Base-by-base conservation (phyloP, 257 asterid species). In the Penstemon davidsonii region DNA sequence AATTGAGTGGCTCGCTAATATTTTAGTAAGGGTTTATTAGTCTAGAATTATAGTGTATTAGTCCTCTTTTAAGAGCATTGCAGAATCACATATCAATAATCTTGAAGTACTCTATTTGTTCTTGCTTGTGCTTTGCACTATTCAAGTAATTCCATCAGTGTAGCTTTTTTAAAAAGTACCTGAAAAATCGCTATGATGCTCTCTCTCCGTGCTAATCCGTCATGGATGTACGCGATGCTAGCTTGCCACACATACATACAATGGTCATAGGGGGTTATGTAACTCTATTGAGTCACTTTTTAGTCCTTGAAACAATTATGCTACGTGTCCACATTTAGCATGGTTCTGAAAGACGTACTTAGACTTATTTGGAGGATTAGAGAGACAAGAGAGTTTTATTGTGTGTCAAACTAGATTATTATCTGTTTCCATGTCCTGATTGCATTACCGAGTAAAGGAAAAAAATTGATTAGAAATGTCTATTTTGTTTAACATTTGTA, bases 401-500 rank as follows among this genome's bases (percentile, higher is more conserved):
- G 18, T 15, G 18, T 15, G 33, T 25, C 33, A 46, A 47, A 46
- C 19, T 55, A 47, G 44, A 25, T 58, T 64, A 47, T 33, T 53
- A 75, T 44, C 37, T 59, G 44, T 56, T 59, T 64, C 40, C 45
- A 25, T 4, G 44, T 13, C 53, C 58, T 0, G 36, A 25, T 62
- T n/a, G 42, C 43, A 38, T 69, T 64, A 15, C 3, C 43, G 52
- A 37, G 3, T 60, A 42, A 40, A 10, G 52, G 6, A 7, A 9
- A 11, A 33, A 8, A 10, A 0, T 6, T 41, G 42, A 15, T 8
- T 43, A 18, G 41, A 67, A 56, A 9, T 55, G 57, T 63, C 9
- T 47, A 57, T 51, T 56, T 60, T 15, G 57, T 67, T 55, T 64
- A n/a, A 73, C 56, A 13, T 63, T 76, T 56, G 57, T 46, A 49